These are phyloP conservation scores for Annulohypoxylon stygium DNA, from an alignment of 495 filamentous ascomycete species.

Conservation along the genomic window DNA sequence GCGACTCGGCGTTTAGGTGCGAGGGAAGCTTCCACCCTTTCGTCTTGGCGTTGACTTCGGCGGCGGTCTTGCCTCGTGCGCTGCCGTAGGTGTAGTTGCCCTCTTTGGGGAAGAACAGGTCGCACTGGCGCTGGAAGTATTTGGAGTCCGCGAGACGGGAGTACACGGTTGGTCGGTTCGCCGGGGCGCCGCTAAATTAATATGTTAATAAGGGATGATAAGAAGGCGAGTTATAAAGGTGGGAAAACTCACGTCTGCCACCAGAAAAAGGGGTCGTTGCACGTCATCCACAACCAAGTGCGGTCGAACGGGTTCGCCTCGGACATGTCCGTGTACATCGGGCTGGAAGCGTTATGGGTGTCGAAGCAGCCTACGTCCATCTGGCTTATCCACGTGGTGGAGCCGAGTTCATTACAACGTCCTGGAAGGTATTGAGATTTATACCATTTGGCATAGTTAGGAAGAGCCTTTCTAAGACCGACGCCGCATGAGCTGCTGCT, in stretches of 20 bases:
- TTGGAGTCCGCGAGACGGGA: constrained; percentile 65
- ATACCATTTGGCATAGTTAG: constrained; percentile 68
- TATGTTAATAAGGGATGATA: constrained; percentile 47
- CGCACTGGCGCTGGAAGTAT: constrained; percentile 71
- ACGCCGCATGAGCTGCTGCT: constrained; percentile 61
- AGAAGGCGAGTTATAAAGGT: not conserved
- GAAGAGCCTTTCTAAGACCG: constrained; percentile 67
- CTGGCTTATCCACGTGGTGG: constrained; percentile 59
- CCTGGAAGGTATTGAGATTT: constrained; percentile 61
- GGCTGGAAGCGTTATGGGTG: constrained; percentile 66
- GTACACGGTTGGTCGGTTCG: constrained; percentile 56
- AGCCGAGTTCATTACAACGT: constrained; percentile 58
- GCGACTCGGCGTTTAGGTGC: constrained; percentile 53
- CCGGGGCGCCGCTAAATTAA: constrained; percentile 61
- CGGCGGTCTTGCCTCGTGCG: constrained; percentile 61
- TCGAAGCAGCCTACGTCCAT: constrained; percentile 66
- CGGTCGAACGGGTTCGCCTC: constrained; percentile 62
- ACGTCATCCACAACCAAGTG: constrained; percentile 73
- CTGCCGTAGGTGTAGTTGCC: constrained; percentile 64
- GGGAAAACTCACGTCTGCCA: constrained; percentile 64
- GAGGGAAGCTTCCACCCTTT: constrained; percentile 68
- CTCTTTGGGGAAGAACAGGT: constrained; percentile 67
- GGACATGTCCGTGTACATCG: constrained; percentile 65
- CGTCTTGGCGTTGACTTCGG: constrained; percentile 66
- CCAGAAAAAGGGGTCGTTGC: constrained; percentile 73